Conservation (phyloP, 2,329 filamentous ascomycete species). For the Alternaria longipes region DNA sequence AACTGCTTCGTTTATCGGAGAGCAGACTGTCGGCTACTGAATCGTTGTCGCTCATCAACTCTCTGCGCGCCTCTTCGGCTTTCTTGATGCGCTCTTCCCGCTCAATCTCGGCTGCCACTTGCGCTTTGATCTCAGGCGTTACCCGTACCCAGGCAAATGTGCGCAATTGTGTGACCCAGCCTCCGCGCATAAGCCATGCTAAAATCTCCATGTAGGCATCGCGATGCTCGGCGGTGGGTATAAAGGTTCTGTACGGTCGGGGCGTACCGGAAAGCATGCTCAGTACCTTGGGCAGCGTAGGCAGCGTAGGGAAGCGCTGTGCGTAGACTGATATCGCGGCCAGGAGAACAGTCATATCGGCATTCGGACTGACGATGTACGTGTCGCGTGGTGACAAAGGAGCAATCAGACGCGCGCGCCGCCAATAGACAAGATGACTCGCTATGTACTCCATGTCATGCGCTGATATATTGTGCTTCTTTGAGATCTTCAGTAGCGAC, state of each 20-base stretch:
- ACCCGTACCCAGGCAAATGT: constrained; percentile 91
- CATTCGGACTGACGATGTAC: constrained; percentile 92
- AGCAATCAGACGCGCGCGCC: constrained; percentile 88
- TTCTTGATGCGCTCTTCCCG: constrained; percentile 44
- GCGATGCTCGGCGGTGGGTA: constrained; percentile 87
- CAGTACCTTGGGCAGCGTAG: constrained; percentile 86
- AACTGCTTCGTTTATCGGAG: constrained; percentile 44
- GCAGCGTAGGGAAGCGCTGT: constrained; percentile 81
- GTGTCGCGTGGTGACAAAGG: constrained; percentile 89
- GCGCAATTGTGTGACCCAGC: constrained; percentile 92
- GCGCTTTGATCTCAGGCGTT: constrained; percentile 81
- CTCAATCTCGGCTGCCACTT: constrained; percentile 77
- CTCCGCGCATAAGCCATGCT: constrained; percentile 89
- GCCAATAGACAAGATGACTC: constrained; percentile 95
- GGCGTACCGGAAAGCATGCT: constrained; percentile 81
- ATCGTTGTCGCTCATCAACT: constrained; percentile 44
- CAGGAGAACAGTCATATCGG: constrained; percentile 76
- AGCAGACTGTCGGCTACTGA: constrained; percentile 39
- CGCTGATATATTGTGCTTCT: constrained; percentile 76
- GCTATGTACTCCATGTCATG: constrained; percentile 86
- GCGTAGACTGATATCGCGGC: constrained; percentile 77
- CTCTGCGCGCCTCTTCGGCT: constrained; percentile 38
- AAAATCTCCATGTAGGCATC: constrained; percentile 89
- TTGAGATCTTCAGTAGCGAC: constrained; percentile 75
- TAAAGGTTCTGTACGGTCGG: constrained; percentile 81